phyloP scores from a whole-genome alignment of 2,329 filamentous ascomycete species.

The Drechslerella stenobrocha region DNA sequence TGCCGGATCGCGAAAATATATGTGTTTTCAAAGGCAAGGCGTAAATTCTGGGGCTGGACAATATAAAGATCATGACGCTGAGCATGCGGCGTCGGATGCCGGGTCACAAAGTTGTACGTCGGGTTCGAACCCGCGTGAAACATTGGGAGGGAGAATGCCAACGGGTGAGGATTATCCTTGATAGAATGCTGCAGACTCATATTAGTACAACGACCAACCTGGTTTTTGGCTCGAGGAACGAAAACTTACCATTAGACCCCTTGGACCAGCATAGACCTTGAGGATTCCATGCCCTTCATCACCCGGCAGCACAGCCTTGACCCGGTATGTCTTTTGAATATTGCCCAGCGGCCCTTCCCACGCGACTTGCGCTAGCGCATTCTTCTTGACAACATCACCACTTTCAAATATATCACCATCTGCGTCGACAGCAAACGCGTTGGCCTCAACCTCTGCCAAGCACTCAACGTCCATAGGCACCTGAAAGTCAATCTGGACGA shows the following conservation, averaged over 20 bases:
- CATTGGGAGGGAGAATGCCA: slow-evolving; percentile 87
- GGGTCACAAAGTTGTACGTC: slow-evolving; percentile 85
- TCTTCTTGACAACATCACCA: slow-evolving; percentile 81
- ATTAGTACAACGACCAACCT: too few relatives aligned
- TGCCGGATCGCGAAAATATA: slow-evolving; percentile 97
- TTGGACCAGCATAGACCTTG: slow-evolving; percentile 90
- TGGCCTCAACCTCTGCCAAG: slow-evolving; percentile 86
- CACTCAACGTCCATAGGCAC: slow-evolving; percentile 90
- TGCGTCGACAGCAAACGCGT: slow-evolving; percentile 74
- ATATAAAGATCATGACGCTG: slow-evolving; percentile 96
- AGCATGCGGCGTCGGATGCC: slow-evolving; percentile 96
- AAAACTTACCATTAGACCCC: slow-evolving; percentile 74
- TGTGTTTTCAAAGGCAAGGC: slow-evolving; percentile 89
- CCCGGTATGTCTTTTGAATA: slow-evolving; percentile 84
- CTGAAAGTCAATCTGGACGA: slow-evolving; percentile 84
- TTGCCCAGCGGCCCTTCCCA: slow-evolving; percentile 66
- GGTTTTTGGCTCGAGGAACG: too few relatives aligned
- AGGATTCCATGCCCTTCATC: slow-evolving; percentile 86
- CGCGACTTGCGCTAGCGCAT: slow-evolving; percentile 84
- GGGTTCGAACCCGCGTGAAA: slow-evolving; percentile 91
- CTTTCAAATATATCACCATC: slow-evolving; percentile 95
- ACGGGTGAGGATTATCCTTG: slow-evolving; percentile 89
- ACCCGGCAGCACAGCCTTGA: slow-evolving; percentile 88
- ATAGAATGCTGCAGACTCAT: slow-evolving; percentile 68
- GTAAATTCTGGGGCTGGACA: slow-evolving; percentile 88